phyloP scores from a whole-genome alignment of 169 alveolate species.

The Amoebophrya sp. region DNA sequence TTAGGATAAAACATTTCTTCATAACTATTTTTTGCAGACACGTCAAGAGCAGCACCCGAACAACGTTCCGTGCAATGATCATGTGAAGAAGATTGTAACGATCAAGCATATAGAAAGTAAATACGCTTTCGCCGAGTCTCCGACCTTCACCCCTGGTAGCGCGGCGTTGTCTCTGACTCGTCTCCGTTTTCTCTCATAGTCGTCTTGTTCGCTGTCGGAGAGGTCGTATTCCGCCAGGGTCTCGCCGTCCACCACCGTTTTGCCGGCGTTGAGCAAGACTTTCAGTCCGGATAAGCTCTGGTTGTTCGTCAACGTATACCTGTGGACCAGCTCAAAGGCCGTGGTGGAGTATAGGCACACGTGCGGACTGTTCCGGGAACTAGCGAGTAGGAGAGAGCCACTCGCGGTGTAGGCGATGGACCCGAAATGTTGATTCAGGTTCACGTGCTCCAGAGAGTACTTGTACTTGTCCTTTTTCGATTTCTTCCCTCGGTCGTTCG shows the following conservation, averaged over 20 bases:
- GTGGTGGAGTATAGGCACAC: conserved; percentile 52
- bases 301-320: conserved; percentile 52
- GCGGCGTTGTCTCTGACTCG: conserved; percentile 26
- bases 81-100: too few species aligned
- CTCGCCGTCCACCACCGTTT: neutral
- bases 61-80: too few species aligned
- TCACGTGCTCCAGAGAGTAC: conserved; percentile 44
- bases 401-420: conserved; percentile 54
- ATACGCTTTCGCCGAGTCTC: neutral
- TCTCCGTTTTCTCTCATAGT: conserved; percentile 25
- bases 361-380: conserved; percentile 48
- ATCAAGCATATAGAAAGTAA: too few species aligned
- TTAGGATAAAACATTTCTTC: too few species aligned
- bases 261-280: conserved; percentile 51
- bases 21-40: too few species aligned
- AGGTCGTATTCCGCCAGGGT: neutral
- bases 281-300: conserved; percentile 51
- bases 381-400: conserved; percentile 54
- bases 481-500: conserved; percentile 32
- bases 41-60: too few species aligned
- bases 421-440: conserved; percentile 51
- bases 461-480: conserved; percentile 36
- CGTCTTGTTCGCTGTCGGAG: neutral
- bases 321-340: conserved; percentile 38
- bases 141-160: neutral